A percentile compares a stretch with the other conserved stretches of the same genome.
These are phyloP conservation scores for Coelastrella sp. DNA, from an alignment of 139 green algal species.

Conservation along the genomic window DNA sequence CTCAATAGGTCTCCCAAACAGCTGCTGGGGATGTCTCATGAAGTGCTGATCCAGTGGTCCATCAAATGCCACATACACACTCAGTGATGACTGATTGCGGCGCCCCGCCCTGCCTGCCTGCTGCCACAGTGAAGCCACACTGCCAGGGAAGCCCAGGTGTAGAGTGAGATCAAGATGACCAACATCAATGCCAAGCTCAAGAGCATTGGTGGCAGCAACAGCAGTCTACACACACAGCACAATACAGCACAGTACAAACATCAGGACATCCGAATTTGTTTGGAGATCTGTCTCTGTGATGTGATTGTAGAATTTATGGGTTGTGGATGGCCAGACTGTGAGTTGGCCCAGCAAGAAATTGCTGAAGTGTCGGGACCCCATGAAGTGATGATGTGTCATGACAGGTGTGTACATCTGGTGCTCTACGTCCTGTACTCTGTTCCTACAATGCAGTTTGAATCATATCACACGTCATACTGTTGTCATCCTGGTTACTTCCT, in stretches of 20 bases:
- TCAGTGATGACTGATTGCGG: slow-evolving; percentile 76
- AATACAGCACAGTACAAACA: background rate
- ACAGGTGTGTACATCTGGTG: too few relatives aligned
- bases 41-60: slow-evolving; percentile 97
- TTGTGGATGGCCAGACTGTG: too few relatives aligned
- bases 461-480: background rate
- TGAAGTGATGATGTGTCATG: too few relatives aligned
- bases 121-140: slow-evolving; percentile 89
- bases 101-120: slow-evolving; percentile 93
- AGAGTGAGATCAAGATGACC: slow-evolving; percentile 95
- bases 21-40: slow-evolving; percentile 80
- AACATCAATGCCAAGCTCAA: slow-evolving; percentile 97
- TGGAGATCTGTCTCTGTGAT: too few relatives aligned
- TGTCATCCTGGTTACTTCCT: background rate
- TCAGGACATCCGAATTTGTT: too few relatives aligned
- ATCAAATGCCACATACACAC: slow-evolving; percentile 92
- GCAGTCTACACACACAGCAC: slow-evolving; percentile 11
- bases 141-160: slow-evolving; percentile 85
- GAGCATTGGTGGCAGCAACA: slow-evolving; percentile 94
- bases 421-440: too few relatives aligned
- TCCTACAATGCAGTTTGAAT: too few relatives aligned
- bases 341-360: too few relatives aligned
- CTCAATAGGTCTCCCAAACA: slow-evolving; percentile 89
- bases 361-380: too few relatives aligned
- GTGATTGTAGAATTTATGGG: too few relatives aligned